phyloP scores from a whole-genome alignment of 2,329 filamentous ascomycete species.

The Rosellinia necatrix region DNA sequence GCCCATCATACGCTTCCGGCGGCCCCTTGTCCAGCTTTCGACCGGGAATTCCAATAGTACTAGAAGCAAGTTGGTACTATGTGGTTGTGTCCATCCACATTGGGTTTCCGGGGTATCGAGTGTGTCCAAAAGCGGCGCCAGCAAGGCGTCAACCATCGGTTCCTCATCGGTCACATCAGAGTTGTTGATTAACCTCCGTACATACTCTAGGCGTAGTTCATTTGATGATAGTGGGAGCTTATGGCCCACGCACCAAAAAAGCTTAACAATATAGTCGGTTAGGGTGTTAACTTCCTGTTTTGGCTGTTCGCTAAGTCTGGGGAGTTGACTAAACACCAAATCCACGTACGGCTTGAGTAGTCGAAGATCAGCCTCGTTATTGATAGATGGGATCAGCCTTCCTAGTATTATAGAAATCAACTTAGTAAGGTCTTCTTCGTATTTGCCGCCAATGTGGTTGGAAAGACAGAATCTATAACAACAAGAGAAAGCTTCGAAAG shows the following conservation, averaged over 20 bases:
- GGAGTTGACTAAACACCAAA: slow-evolving; percentile 34
- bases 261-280: slow-evolving; percentile 29
- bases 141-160: slow-evolving; percentile 34
- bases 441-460: slow-evolving; percentile 36
- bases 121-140: slow-evolving; percentile 33
- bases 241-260: slow-evolving; percentile 32
- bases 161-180: slow-evolving; percentile 36
- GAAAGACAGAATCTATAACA: slow-evolving; percentile 37
- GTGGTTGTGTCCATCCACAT: slow-evolving; percentile 35
- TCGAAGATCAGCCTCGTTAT: slow-evolving; percentile 20
- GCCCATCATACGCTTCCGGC: slow-evolving; percentile 40
- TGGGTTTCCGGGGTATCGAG: slow-evolving; percentile 31
- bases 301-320: slow-evolving; percentile 33
- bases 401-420: slow-evolving; percentile 32
- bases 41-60: slow-evolving; percentile 36
- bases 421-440: slow-evolving; percentile 34
- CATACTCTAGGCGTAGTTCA: slow-evolving; percentile 14
- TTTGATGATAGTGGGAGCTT: slow-evolving; percentile 11
- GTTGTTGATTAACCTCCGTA: slow-evolving; percentile 33
- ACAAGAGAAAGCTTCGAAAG: slow-evolving; percentile 40
- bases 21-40: slow-evolving; percentile 37
- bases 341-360: slow-evolving; percentile 30
- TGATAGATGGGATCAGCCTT: slow-evolving; percentile 30
- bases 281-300: slow-evolving; percentile 29
- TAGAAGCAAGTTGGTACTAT: slow-evolving; percentile 30